These are phyloP conservation scores for Wickerhamomyces sp. DNA, from an alignment of 1,139 yeast species.

Conservation along the genomic window DNA sequence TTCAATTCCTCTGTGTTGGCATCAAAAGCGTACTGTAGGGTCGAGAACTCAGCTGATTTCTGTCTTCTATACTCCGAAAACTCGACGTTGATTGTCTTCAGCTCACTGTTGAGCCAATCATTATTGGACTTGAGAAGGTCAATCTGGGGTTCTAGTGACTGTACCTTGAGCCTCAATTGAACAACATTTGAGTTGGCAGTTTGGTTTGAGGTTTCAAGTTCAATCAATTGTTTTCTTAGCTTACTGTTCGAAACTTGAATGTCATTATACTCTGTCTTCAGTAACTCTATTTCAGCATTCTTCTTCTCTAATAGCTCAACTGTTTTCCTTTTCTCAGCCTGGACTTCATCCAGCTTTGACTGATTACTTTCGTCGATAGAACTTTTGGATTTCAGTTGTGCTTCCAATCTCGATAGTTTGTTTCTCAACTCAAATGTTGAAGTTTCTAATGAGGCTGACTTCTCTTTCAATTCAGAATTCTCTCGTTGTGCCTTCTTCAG, in stretches of 20 bases:
- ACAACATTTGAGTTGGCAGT: constrained; percentile 29
- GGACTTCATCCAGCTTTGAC: constrained; percentile 22
- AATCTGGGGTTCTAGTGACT: constrained; percentile 35
- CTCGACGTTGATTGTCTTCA: constrained; percentile 30
- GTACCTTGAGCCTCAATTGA: constrained; percentile 32
- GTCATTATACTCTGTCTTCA: constrained; percentile 47
- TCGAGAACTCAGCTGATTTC: constrained; percentile 33
- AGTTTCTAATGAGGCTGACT: constrained; percentile 27
- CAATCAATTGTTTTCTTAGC: constrained; percentile 35
- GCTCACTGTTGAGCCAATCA: constrained; percentile 34
- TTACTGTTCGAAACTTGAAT: constrained; percentile 44
- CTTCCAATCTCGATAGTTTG: constrained; percentile 26
- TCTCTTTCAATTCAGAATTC: constrained; percentile 29
- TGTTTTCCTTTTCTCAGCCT: constrained; percentile 34
- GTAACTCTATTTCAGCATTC: constrained; percentile 42
- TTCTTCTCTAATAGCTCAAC: constrained; percentile 39
- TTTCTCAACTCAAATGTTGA: constrained; percentile 26
- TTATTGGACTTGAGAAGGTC: constrained; percentile 31
- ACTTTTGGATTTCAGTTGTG: constrained; percentile 18
- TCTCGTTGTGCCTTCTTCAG: constrained; percentile 23
- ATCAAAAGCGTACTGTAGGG: constrained; percentile 30
- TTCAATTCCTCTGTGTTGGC: constrained; percentile 34
- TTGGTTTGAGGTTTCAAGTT: constrained; percentile 34
- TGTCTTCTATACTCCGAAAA: constrained; percentile 33
- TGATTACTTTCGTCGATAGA: constrained; percentile 7